Conservation (phyloP, 2,329 filamentous ascomycete genomes). For the Cladophialophora bantiana region DNA sequence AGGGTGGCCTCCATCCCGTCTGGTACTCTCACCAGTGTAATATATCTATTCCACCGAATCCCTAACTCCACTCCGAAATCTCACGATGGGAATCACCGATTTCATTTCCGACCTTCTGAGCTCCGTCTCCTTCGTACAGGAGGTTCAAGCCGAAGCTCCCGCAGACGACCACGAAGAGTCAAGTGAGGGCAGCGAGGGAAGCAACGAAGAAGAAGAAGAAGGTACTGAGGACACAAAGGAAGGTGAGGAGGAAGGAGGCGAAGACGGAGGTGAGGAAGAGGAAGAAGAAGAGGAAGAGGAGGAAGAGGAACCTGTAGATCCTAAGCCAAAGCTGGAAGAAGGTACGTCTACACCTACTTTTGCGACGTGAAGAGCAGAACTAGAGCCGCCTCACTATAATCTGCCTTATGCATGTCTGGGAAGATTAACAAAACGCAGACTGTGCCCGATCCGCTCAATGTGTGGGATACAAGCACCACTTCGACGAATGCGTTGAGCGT, state of each 20-base stretch:
- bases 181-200: slow-evolving; percentile 46
- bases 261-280: slow-evolving; percentile 66
- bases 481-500: slow-evolving; percentile 95
- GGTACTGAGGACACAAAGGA: slow-evolving; percentile 55
- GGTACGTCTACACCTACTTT: slow-evolving; percentile 67
- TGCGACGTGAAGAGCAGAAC: slow-evolving; percentile 5
- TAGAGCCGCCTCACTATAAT: neutral
- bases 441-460: slow-evolving; percentile 88
- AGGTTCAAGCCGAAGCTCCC: slow-evolving; percentile 67
- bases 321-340: slow-evolving; percentile 88
- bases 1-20: neutral
- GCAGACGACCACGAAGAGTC: slow-evolving; percentile 56
- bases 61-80: neutral
- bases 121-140: slow-evolving; percentile 64
- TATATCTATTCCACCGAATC: neutral
- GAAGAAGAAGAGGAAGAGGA: slow-evolving; percentile 85
- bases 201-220: slow-evolving; percentile 45
- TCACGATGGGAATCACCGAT: slow-evolving; percentile 68
- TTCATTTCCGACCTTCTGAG: slow-evolving; percentile 70
- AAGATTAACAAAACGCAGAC: slow-evolving; percentile 62
- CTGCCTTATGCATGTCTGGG: neutral
- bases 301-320: slow-evolving; percentile 81
- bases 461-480: slow-evolving; percentile 92
- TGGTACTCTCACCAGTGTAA: neutral
- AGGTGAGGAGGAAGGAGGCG: slow-evolving; percentile 60